Evolutionary conservation across 78 protist species (phyloP), one percentile per base, ranked within the genome.

Genomic region (Polysphondylium violaceum): DNA sequence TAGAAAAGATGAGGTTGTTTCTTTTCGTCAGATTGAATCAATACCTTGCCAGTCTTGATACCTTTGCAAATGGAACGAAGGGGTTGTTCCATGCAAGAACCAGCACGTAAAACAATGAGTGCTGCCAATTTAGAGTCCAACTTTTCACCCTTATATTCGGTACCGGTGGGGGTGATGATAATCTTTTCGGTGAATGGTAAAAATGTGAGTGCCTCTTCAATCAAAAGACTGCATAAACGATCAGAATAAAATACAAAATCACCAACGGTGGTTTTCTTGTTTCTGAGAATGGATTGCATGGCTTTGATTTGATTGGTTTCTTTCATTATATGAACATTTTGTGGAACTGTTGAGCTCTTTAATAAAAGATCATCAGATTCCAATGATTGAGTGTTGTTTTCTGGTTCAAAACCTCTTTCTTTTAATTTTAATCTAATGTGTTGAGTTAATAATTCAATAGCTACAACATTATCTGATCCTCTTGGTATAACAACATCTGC

Each of bases 81-180:
- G 31, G 95, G 96, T n/a, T 36, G 60, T 51, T 95, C 98, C 98
- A 96, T 96, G 19, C 92, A 53, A 73, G 93, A 87, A 21, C 98
- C 98, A 23, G 96, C 97, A 31, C 96, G 65, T 14, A 96, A 56
- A 38, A 96, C 88, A 31, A 89, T 59, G 2, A 96, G 91, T n/a
- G 96, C 98, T 50, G 89, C 93, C 14, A 73, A 21, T 17, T 51
- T 76, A 31, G 40, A 33, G 47, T 73, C 76, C 11, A 58, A 35
- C 1, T 23, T 38, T 8, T n/a, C 43, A 67, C 92, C 95, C 11
- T 81, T 23, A 38, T 91, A 91, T 2, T 41, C 68, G 2, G 40
- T 7, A n/a, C 58, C 76, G n/a, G 88, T 87, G 27, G 96, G 96
- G 4, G 98, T 96, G 11, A 25, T 53, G 36, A 96, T 61, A 11